Evolutionary conservation across 106 monocot species (phyloP).

Genomic region (Cymbidium sinense): DNA sequence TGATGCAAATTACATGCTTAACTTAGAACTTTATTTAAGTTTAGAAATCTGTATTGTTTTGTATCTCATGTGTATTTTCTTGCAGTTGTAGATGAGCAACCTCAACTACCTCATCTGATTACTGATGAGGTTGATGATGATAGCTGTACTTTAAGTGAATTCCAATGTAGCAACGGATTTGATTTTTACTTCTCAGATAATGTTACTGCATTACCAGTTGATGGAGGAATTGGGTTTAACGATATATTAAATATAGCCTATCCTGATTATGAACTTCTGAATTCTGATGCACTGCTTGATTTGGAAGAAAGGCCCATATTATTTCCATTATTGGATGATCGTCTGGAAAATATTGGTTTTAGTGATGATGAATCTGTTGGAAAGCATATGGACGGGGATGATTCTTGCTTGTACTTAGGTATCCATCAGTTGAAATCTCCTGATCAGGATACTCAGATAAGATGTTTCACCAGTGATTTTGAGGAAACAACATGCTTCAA

Average conservation of each 20-base stretch:
- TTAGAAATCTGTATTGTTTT: not conserved
- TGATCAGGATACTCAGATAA: slow-evolving; percentile 27
- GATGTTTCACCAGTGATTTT: slow-evolving; percentile 13
- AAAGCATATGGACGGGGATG: slow-evolving; percentile 22
- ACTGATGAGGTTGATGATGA: slow-evolving; percentile 50
- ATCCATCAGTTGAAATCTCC: slow-evolving; percentile 16
- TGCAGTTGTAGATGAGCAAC: slow-evolving; percentile 20
- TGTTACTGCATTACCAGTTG: slow-evolving; percentile 25
- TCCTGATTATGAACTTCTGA: slow-evolving; percentile 28
- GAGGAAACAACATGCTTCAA: slow-evolving; percentile 29
- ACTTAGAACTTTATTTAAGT: too few relatives aligned
- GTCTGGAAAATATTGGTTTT: slow-evolving; percentile 7
- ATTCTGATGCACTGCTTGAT: slow-evolving; percentile 37
- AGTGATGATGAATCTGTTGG: slow-evolving; percentile 21
- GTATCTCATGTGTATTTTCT: not conserved
- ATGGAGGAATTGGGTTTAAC: slow-evolving; percentile 33
- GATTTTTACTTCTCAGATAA: slow-evolving; percentile 42
- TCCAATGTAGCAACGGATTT: slow-evolving; percentile 29
- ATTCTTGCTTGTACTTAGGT: slow-evolving; percentile 16
- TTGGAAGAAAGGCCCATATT: slow-evolving; percentile 36
- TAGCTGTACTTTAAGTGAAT: slow-evolving; percentile 23
- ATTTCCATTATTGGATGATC: slow-evolving; percentile 42
- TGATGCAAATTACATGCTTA: too few relatives aligned
- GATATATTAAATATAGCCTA: slow-evolving; percentile 16
- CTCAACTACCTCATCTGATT: slow-evolving; percentile 46